phyloP scores from a whole-genome alignment of 495 filamentous ascomycete species.

The Neurospora tetraspora region DNA sequence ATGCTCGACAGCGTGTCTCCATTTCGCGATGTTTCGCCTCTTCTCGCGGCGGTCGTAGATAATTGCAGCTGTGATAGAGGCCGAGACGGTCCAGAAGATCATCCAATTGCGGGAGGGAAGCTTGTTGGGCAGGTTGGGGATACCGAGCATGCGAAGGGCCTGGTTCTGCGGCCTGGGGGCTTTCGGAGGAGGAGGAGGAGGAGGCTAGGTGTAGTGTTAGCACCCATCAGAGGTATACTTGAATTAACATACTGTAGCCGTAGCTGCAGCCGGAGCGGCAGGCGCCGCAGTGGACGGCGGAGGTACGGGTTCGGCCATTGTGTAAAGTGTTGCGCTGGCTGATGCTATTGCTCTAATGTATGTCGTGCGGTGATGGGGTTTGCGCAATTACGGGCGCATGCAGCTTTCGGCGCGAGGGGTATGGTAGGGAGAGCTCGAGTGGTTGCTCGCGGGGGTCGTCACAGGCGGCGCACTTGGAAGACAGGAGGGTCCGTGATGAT shows the following conservation, averaged over 20 bases:
- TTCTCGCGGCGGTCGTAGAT: constrained; percentile 89
- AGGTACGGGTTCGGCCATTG: background rate
- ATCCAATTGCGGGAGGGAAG: constrained; percentile 96
- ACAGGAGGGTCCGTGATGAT: background rate
- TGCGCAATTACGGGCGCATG: background rate
- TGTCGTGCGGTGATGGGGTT: background rate
- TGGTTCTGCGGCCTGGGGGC: constrained; percentile 51
- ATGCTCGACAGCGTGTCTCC: constrained; percentile 80
- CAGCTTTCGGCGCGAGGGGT: background rate
- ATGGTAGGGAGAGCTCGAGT: background rate
- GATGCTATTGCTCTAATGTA: background rate
- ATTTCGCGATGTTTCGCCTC: constrained; percentile 70
- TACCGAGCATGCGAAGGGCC: constrained; percentile 65
- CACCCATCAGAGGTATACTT: background rate
- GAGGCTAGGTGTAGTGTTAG: constrained; percentile 16
- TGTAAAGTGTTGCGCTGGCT: background rate
- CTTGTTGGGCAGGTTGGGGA: constrained; percentile 71
- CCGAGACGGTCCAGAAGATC: constrained; percentile 78
- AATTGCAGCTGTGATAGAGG: constrained; percentile 64
- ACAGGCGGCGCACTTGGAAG: background rate
- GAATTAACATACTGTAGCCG: constrained; percentile 9
- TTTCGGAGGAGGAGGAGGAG: constrained; percentile 31
- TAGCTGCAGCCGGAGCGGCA: constrained; percentile 5
- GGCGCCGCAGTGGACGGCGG: background rate
- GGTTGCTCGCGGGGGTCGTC: background rate